Percentiles rank a stretch among this genome's conserved stretches.
These are phyloP conservation scores for Filosporella fistucella DNA, from an alignment of 495 filamentous ascomycete genomes.

Conservation along the genomic window DNA sequence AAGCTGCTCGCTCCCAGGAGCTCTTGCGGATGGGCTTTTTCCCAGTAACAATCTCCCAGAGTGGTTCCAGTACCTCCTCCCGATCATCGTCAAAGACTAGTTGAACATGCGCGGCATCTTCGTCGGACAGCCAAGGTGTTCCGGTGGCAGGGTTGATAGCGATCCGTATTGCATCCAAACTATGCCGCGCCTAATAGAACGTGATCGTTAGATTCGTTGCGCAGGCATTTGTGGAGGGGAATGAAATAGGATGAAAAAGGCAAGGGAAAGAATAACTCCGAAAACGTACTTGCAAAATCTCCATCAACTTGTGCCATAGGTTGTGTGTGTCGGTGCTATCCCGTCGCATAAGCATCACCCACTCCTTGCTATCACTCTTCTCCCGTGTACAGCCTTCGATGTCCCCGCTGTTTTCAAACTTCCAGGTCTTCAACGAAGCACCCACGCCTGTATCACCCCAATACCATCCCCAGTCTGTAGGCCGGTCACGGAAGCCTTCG, in stretches of 20 bases:
- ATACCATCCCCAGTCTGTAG: constrained; percentile 13
- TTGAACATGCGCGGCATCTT: constrained; percentile 28
- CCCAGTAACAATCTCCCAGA: constrained; percentile 31
- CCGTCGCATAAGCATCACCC: constrained; percentile 32
- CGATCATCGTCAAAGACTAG: constrained; percentile 30
- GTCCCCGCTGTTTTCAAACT: constrained; percentile 17
- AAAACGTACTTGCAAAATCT: constrained; percentile 33
- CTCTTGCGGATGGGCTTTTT: constrained; percentile 23
- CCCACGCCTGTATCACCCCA: constrained; percentile 18
- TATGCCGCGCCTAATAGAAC: constrained; percentile 17
- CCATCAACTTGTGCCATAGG: constrained; percentile 37
- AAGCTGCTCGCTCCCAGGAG: constrained; percentile 18
- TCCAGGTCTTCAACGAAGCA: constrained; percentile 15
- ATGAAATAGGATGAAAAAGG: constrained; percentile 15
- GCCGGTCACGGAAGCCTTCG: constrained; percentile 15
- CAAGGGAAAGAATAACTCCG: constrained; percentile 22
- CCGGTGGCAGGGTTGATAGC: constrained; percentile 14
- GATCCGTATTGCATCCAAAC: constrained; percentile 30
- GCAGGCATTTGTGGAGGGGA: constrained; percentile 13
- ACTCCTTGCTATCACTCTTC: constrained; percentile 20
- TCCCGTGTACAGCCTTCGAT: constrained; percentile 16
- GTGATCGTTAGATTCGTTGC: constrained; percentile 17
- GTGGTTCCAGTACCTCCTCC: constrained; percentile 31
- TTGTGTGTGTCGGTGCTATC: constrained; percentile 28
- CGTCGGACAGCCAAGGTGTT: constrained; percentile 14